Percentiles rank a stretch among this genome's conserved stretches.
Conservation (phyloP, 1,284 basidiomycete species). For the Malassezia dermatis region DNA sequence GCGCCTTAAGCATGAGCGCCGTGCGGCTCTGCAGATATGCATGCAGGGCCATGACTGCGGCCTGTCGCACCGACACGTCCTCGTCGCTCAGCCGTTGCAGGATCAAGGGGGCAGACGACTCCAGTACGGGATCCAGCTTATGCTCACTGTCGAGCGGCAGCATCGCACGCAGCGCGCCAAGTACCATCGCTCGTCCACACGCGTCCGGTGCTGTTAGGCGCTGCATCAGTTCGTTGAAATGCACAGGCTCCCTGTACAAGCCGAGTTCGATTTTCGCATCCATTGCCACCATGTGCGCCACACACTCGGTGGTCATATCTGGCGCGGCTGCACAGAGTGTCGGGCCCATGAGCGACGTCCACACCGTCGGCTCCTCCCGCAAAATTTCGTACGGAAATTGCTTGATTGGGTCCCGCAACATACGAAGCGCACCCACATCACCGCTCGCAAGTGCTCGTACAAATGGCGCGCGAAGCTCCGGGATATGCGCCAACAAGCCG, state of each 20-base stretch:
- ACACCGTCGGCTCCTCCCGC: slow-evolving; percentile 71
- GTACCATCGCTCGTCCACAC: slow-evolving; percentile 65
- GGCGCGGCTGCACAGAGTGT: slow-evolving; percentile 54
- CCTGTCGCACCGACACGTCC: slow-evolving; percentile 52
- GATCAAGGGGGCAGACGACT: slow-evolving; percentile 77
- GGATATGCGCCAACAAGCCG: slow-evolving; percentile 85
- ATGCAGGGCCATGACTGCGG: slow-evolving; percentile 63
- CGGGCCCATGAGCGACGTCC: slow-evolving; percentile 57
- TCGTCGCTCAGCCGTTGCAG: slow-evolving; percentile 71
- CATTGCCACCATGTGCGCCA: slow-evolving; percentile 85
- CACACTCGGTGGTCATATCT: slow-evolving; percentile 57
- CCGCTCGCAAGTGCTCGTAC: neutral
- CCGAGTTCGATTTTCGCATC: slow-evolving; percentile 51
- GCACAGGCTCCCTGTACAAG: slow-evolving; percentile 50
- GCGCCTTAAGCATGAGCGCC: slow-evolving; percentile 74
- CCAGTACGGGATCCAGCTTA: slow-evolving; percentile 76
- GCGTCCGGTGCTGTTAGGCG: slow-evolving; percentile 55
- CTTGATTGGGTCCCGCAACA: slow-evolving; percentile 79
- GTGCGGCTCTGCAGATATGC: slow-evolving; percentile 90
- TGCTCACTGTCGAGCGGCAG: slow-evolving; percentile 70
- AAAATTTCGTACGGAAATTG: slow-evolving; percentile 77
- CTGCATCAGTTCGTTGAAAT: slow-evolving; percentile 58
- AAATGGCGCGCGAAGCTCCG: slow-evolving; percentile 50
- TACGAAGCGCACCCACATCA: slow-evolving; percentile 53
- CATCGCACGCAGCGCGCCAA: slow-evolving; percentile 87